Base-by-base conservation (phyloP, 257 asterid genomes). In the Henckelia pumila region DNA sequence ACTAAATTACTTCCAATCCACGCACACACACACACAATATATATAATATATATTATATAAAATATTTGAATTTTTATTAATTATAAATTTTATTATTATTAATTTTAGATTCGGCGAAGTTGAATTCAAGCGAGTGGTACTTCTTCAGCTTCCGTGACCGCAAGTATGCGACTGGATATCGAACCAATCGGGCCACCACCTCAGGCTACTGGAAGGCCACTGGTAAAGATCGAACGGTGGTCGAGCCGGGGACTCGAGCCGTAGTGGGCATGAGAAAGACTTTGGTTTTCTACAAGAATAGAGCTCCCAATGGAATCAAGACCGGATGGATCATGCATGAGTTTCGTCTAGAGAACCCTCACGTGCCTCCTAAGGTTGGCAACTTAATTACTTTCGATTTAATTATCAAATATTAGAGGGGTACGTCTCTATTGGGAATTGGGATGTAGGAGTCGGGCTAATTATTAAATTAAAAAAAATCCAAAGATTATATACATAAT, bases 191-290 rank as follows among this genome's bases (percentile, higher is more conserved):
- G 49, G 96, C 96, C 3, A 92, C 98, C 23, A 75, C 63, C 29
- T 72, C 89, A 0, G 98, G 95, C n/a, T 89, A 87, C 61, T 92
- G 98, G 98, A 92, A 92, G 80, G 98, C 98, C 1, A 92, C 98
- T 0, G 98, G 98, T 0, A 92, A 92, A 64, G 98, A 92, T 69
- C 76, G 90, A 17, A 71, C 70, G 0, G 89, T 92, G 66, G 9
- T 78, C 2, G 89, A 87, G 69, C 88, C 94, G 1, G 35, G 1
- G 14, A 70, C 77, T 2, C 73, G 64, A 63, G 63, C 67, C 1
- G 59, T 78, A 0, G 90, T 87, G 20, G 98, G 98, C 17, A 92
- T 92, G 98, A 89, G 95, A 69, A 92, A 92, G 74, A 92, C 98
- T 4, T 65, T 92, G 67, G 98, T 92, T 24, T 92, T 92, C 68